Conservation (phyloP, 164 flowering plant species). For the Aristolochia fimbriata region DNA sequence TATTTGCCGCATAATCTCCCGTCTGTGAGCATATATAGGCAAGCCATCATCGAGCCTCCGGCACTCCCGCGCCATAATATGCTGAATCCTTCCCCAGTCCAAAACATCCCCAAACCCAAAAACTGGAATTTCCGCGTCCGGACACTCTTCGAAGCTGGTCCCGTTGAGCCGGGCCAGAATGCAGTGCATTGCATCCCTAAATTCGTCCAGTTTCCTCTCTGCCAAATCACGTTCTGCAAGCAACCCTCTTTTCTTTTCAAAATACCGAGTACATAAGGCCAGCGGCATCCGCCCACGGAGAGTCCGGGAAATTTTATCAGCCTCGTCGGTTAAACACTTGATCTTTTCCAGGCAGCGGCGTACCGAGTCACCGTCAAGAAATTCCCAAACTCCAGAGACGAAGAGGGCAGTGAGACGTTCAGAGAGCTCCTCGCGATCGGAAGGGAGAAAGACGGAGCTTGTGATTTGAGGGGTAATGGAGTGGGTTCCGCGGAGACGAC, state of each 20-base stretch:
- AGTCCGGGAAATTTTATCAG: constrained; percentile 5
- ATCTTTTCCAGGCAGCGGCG: constrained; percentile 25
- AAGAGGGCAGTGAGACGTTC: constrained; percentile 35
- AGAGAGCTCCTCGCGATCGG: constrained; percentile 42
- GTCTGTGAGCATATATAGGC: constrained; percentile 51
- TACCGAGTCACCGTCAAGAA: constrained; percentile 30
- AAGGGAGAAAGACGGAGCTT: constrained; percentile 18
- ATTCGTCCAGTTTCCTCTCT: constrained; percentile 44
- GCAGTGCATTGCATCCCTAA: constrained; percentile 44
- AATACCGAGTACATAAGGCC: constrained; percentile 3
- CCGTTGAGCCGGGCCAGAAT: constrained; percentile 29
- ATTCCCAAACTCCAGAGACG: constrained; percentile 8
- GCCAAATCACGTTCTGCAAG: constrained; percentile 30
- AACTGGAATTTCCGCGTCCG: constrained; percentile 12
- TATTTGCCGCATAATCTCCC: constrained; percentile 35
- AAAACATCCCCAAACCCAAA: constrained; percentile 21
- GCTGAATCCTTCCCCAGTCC: constrained; percentile 43
- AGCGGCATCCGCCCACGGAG: constrained; percentile 4
- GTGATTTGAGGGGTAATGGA: constrained; percentile 22
- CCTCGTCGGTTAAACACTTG: constrained; percentile 19
- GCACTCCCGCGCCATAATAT: constrained; percentile 47
- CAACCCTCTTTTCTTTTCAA: constrained; percentile 23
- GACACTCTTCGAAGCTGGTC: not conserved
- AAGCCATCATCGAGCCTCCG: constrained; percentile 58
- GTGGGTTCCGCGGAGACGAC: constrained; percentile 32